Evolutionary conservation across 1,284 basidiomycete species (phyloP).

Genomic region (Tetrapyrgos nigripes): DNA sequence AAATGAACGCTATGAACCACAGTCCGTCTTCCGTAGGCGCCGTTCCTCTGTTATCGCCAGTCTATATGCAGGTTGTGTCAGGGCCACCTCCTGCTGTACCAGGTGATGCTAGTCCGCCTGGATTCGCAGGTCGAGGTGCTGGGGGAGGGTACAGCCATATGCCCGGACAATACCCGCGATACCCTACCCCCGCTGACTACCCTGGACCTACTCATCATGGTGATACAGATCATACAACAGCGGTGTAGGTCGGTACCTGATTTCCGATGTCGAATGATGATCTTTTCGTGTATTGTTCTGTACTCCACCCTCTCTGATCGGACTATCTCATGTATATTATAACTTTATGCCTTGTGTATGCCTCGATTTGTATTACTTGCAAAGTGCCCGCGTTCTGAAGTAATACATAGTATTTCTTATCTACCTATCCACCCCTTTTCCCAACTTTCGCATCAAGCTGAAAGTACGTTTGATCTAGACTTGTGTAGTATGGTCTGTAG

Average conservation of each 20-base stretch:
- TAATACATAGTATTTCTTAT: too few species aligned
- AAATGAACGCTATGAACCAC: background rate
- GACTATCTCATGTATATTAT: too few species aligned
- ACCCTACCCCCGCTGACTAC: background rate
- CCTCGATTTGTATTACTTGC: too few species aligned
- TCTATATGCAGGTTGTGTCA: slow-evolving; percentile 11
- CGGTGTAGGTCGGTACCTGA: background rate
- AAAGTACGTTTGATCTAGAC: too few species aligned
- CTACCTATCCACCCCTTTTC: too few species aligned
- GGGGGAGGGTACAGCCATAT: slow-evolving; percentile 4
- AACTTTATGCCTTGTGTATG: too few species aligned
- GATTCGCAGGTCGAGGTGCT: slow-evolving; percentile 12
- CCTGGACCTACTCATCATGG: background rate
- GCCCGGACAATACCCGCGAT: background rate
- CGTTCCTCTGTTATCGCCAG: background rate
- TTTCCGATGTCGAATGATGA: too few species aligned
- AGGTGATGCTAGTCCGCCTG: slow-evolving; percentile 9
- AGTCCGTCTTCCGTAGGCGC: background rate
- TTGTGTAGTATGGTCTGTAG: too few species aligned
- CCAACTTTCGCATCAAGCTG: too few species aligned
- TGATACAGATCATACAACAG: background rate
- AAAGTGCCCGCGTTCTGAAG: too few species aligned
- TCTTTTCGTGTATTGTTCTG: too few species aligned
- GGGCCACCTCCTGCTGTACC: slow-evolving; percentile 1
- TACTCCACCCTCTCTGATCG: too few species aligned